Conservation (phyloP, 768 basidiomycete species). For the Phlebiopsis flavidoalba region DNA sequence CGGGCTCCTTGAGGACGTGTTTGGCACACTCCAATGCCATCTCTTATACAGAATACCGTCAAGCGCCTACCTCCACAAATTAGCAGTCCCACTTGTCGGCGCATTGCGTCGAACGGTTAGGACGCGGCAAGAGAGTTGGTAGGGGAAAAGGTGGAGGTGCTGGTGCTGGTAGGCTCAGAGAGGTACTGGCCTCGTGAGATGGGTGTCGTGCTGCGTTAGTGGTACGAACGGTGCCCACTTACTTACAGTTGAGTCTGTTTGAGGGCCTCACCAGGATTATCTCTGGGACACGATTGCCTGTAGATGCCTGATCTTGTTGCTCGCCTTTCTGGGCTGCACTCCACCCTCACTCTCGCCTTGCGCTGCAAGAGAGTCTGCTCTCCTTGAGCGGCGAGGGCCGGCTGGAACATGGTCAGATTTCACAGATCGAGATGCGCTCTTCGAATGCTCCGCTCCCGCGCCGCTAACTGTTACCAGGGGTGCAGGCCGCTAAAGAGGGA, state of each 20-base stretch:
- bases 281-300: constrained; percentile 1
- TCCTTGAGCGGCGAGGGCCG: constrained; percentile 87
- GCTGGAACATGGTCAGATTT: constrained; percentile 61
- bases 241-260: constrained; percentile 70
- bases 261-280: background rate
- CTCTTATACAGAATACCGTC: constrained; percentile 84
- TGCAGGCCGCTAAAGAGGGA: constrained; percentile 23
- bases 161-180: constrained; percentile 77
- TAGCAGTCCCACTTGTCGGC: constrained; percentile 80
- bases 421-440: constrained; percentile 87
- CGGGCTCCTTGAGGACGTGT: constrained; percentile 80
- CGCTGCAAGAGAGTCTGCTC: constrained; percentile 79
- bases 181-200: constrained; percentile 62
- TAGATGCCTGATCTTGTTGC: constrained; percentile 92
- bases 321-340: constrained; percentile 79
- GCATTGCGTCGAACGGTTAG: constrained; percentile 88
- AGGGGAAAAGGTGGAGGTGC: constrained; percentile 76
- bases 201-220: constrained; percentile 81
- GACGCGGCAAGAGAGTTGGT: constrained; percentile 63
- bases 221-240: constrained; percentile 86
- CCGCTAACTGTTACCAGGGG: constrained; percentile 40
- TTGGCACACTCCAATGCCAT: constrained; percentile 74
- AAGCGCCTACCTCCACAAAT: constrained; percentile 78
- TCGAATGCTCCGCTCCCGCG: constrained; percentile 63
- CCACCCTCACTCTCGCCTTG: constrained; percentile 75